Percentiles rank a stretch among this genome's conserved stretches.
phyloP scores from a whole-genome alignment of 495 filamentous ascomycete genomes.

The Penicillium egyptiacum region DNA sequence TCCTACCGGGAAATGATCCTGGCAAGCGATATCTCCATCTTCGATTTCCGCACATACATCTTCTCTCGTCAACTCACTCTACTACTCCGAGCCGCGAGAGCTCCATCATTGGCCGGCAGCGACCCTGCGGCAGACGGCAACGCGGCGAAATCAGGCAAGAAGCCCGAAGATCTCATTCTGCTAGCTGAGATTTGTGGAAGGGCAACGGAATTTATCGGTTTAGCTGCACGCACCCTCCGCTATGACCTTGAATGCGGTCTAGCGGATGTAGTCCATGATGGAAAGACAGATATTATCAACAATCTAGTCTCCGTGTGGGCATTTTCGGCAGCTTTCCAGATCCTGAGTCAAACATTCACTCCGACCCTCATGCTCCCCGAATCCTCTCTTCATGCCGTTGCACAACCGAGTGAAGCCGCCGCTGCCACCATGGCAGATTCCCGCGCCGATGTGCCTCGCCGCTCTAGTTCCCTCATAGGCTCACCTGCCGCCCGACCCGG shows the following conservation, averaged over 20 bases:
- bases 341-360: conserved; percentile 73
- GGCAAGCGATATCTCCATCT: conserved; percentile 94
- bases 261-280: conserved; percentile 34
- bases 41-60: conserved; percentile 93
- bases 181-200: conserved; percentile 79
- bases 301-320: conserved; percentile 84
- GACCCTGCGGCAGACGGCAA: conserved; percentile 19
- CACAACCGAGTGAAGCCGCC: conserved; percentile 29
- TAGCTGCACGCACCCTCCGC: conserved; percentile 72
- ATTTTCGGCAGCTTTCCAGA: conserved; percentile 74
- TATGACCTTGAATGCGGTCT: conserved; percentile 60
- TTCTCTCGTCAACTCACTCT: conserved; percentile 87
- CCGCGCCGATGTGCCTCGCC: conserved; percentile 45
- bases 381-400: conserved; percentile 47
- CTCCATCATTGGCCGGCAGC: conserved; percentile 34
- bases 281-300: conserved; percentile 61
- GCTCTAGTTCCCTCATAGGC: conserved; percentile 46
- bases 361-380: conserved; percentile 65
- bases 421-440: conserved; percentile 34
- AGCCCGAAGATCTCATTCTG: conserved; percentile 70
- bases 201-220: conserved; percentile 76
- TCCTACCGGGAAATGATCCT: conserved; percentile 89
- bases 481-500: conserved; percentile 18
- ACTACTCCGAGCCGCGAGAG: conserved; percentile 78
- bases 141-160: conserved; percentile 36